Percentiles rank a stretch among this genome's conserved stretches.
These are phyloP conservation scores for Trichoderma orchidacearum DNA, from an alignment of 495 filamentous ascomycete species.

Conservation along the genomic window DNA sequence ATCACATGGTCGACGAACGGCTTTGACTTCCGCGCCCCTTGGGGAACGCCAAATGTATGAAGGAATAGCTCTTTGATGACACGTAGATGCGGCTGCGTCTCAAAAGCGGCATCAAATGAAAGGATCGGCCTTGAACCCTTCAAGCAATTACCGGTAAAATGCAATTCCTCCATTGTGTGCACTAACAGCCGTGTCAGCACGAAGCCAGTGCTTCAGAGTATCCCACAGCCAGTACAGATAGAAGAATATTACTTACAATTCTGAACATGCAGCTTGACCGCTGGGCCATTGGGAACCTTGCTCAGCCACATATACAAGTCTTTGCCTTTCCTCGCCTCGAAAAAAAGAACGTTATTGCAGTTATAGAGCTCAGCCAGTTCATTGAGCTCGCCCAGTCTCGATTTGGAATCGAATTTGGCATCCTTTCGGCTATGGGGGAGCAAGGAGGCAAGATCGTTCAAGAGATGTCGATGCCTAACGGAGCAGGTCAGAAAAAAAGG, in stretches of 20 bases:
- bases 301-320: conserved; percentile 91
- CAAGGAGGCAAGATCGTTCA: conserved; percentile 77
- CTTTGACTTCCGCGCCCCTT: conserved; percentile 74
- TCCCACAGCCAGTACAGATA: background rate
- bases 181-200: conserved; percentile 24
- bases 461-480: conserved; percentile 74
- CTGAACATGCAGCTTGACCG: conserved; percentile 72
- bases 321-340: conserved; percentile 88
- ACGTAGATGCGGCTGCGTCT: conserved; percentile 52
- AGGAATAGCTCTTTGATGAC: conserved; percentile 78
- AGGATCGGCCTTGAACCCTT: conserved; percentile 92
- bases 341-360: conserved; percentile 96
- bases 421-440: conserved; percentile 89
- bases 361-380: conserved; percentile 96
- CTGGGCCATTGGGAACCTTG: conserved; percentile 90
- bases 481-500: background rate
- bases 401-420: conserved; percentile 92
- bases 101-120: conserved; percentile 81
- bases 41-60: conserved; percentile 89
- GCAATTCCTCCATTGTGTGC: conserved; percentile 91
- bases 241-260: conserved; percentile 40
- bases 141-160: conserved; percentile 93
- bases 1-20: conserved; percentile 95
- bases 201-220: no score
- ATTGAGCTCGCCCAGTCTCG: conserved; percentile 84